Percentiles rank a stretch among this genome's conserved stretches.
Conservation (phyloP, 768 basidiomycete species). For the Mrakia frigida region DNA sequence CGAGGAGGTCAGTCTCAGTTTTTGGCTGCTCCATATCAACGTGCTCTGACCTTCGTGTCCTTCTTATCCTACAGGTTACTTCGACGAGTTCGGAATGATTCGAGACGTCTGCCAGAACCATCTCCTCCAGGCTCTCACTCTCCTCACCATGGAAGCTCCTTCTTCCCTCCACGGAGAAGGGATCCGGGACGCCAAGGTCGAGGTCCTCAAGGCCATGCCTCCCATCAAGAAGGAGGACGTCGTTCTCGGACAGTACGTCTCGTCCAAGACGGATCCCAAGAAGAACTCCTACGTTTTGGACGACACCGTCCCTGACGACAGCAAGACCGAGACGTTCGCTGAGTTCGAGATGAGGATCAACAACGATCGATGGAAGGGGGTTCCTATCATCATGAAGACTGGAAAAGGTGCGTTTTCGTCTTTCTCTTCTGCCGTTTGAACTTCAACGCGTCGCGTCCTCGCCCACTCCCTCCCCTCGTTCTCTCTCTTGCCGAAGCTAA, state of each 20-base stretch:
- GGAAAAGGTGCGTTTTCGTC: conserved; percentile 31
- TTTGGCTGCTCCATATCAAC: no score
- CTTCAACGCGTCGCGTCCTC: not conserved
- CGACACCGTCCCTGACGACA: conserved; percentile 34
- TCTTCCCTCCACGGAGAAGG: not conserved
- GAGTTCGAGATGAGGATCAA: conserved; percentile 33
- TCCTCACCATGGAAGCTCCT: conserved; percentile 11
- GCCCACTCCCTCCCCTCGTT: not conserved
- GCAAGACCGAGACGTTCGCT: conserved; percentile 35
- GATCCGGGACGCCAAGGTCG: conserved; percentile 13
- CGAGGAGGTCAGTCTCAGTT: conserved; percentile 26
- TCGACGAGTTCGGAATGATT: conserved; percentile 37
- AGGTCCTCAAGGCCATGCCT: conserved; percentile 15
- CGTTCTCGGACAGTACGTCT: conserved; percentile 35
- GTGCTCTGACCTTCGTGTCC: no score
- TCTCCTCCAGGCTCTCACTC: conserved; percentile 18
- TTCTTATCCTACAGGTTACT: conserved; percentile 30
- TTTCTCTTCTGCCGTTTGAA: no score
- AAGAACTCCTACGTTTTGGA: conserved; percentile 34
- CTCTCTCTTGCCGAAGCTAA: no score
- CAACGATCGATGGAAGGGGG: conserved; percentile 35
- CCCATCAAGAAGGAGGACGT: conserved; percentile 15
- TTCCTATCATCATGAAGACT: conserved; percentile 34
- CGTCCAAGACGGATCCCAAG: conserved; percentile 16
- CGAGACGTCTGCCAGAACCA: conserved; percentile 35